Percentiles rank a stretch among this genome's conserved stretches.
phyloP scores from a whole-genome alignment of 2,329 filamentous ascomycete species.

The Pseudogymnoascus sp. region DNA sequence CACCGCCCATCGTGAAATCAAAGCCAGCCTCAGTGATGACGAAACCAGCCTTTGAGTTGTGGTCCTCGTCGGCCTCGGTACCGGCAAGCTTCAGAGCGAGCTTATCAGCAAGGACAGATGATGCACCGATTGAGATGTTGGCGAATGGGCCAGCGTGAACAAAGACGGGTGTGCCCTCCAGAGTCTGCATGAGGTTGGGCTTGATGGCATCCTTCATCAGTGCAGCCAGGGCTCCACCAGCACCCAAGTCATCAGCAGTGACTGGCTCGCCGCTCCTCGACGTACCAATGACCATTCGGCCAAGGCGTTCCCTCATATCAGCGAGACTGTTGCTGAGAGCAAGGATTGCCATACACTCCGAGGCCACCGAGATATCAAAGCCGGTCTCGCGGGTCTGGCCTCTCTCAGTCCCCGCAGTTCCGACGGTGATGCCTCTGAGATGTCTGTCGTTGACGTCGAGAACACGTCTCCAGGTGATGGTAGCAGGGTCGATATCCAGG shows the following conservation, averaged over 20 bases:
- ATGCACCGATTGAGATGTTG: conserved; percentile 97
- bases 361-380: conserved; percentile 96
- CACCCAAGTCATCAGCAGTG: conserved; percentile 92
- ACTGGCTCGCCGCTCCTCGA: conserved; percentile 82
- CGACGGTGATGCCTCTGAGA: conserved; percentile 81
- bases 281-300: conserved; percentile 90
- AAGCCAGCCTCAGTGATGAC: conserved; percentile 97
- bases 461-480: conserved; percentile 94
- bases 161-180: conserved; percentile 95
- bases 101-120: conserved; percentile 89
- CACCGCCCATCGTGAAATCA: conserved; percentile 99
- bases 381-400: conserved; percentile 81
- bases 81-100: conserved; percentile 92
- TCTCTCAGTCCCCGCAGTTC: conserved; percentile 83
- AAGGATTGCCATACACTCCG: conserved; percentile 97
- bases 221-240: conserved; percentile 83
- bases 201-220: conserved; percentile 98
- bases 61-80: conserved; percentile 84
- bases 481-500: conserved; percentile 91
- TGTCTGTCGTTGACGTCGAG: conserved; percentile 96
- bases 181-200: conserved; percentile 96
- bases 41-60: conserved; percentile 76
- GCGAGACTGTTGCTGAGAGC: conserved; percentile 80
- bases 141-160: conserved; percentile 97
- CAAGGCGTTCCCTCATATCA: conserved; percentile 89